Evolutionary conservation across 495 filamentous ascomycete species (phyloP).

Genomic region (Halenospora varia): DNA sequence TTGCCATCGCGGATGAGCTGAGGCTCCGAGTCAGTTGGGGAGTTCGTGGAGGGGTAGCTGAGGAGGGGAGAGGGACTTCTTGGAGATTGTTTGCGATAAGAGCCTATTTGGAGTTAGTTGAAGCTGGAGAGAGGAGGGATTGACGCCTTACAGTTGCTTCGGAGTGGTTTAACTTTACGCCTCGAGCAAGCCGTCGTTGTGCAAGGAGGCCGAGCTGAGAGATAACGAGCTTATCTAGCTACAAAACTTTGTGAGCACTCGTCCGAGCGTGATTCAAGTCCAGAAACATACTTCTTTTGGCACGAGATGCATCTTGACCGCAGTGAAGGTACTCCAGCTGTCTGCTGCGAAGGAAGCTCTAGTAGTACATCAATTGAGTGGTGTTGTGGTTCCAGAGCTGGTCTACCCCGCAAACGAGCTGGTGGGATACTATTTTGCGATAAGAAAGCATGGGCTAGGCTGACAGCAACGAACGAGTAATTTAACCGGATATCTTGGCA

Average conservation of each 20-base stretch:
- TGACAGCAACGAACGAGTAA: background rate
- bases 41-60: background rate
- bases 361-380: slow-evolving; percentile 1
- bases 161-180: slow-evolving; percentile 84
- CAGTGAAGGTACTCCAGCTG: background rate
- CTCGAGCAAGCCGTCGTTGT: slow-evolving; percentile 83
- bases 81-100: slow-evolving; percentile 88
- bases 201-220: slow-evolving; percentile 86
- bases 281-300: slow-evolving; percentile 82
- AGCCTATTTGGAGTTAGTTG: slow-evolving; percentile 48
- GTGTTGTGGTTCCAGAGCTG: background rate
- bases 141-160: slow-evolving; percentile 71
- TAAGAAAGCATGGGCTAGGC: slow-evolving; percentile 1
- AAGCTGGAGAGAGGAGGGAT: background rate
- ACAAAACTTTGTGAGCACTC: background rate
- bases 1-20: slow-evolving; percentile 94
- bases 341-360: background rate
- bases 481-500: too few relatives aligned
- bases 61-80: slow-evolving; percentile 51
- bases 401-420: slow-evolving; percentile 3
- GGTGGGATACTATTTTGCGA: background rate
- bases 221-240: slow-evolving; percentile 96
- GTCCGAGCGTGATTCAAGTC: too few relatives aligned
- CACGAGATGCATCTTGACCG: slow-evolving; percentile 68
- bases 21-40: background rate